Base-by-base conservation (phyloP, 495 filamentous ascomycete genomes). In the Trichoderma erinaceum region DNA sequence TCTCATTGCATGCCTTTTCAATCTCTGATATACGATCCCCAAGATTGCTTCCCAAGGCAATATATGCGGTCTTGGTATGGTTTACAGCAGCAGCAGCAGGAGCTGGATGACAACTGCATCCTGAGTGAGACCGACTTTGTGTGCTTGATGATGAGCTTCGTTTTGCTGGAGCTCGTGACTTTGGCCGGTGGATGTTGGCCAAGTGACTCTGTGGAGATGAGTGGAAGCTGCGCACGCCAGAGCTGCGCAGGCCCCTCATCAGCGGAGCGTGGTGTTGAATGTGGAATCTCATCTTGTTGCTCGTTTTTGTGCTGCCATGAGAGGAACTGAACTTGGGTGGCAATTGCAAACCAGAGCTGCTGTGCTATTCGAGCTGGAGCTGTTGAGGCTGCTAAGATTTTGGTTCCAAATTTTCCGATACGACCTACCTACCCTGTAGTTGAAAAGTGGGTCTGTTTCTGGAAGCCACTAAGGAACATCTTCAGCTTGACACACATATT, bases 1-100 rank as follows among this genome's bases (percentile, higher is more conserved):
- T 90, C 72, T 89, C 85, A 63, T 80, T 81, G 75, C 92, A 92
- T 1, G 95, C 93, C 68, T 83, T 79, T 76, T 96, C 92, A 63
- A 99, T 93, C 85, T 86, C 89, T 46, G 79, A 82, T 44, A 96
- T 80, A 35, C 93, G 88, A 75, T 98, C 91, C 13, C 95, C 95
- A 23, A 97, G 77, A 79, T 99, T 99, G 76, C 94, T 97, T 7
- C 95, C 95, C 7, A 99, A 78, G 12, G 96, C 95, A 71, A 99
- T 87, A 72, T 89, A 96, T 0, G 89, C 93, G 44, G 75, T 78
- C 68, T 74, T 69, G 61, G 66, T 41, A 15, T 56, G 41, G 10
- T 8, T 41, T n/a, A 18, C 50, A 27, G 41, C 35, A 38, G 35
- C 35, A 38, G n/a, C n/a, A n/a, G n/a, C n/a, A n/a, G 32, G 32